These are phyloP conservation scores for Tetrapisispora phaffii DNA, from an alignment of 805 yeast genomes.

Conservation along the genomic window DNA sequence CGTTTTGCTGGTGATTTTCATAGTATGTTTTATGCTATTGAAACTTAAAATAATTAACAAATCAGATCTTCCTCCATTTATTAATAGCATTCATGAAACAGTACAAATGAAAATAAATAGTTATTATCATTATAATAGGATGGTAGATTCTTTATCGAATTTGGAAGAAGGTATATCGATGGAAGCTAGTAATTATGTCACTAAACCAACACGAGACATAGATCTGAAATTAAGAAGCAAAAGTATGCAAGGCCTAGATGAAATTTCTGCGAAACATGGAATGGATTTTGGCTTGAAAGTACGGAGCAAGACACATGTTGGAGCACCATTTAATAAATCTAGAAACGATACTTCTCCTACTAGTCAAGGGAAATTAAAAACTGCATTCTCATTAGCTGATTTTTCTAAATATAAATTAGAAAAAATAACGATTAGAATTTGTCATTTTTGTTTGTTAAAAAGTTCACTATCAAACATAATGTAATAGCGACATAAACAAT, in stretches of 20 bases:
- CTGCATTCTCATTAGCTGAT: slow-evolving; percentile 23
- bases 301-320: background rate
- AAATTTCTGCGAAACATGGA: background rate
- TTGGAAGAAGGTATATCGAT: slow-evolving; percentile 7
- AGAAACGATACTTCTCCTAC: slow-evolving; percentile 5
- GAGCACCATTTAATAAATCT: background rate
- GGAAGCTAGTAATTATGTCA: background rate
- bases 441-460: too few relatives aligned
- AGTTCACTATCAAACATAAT: background rate
- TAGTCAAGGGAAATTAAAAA: slow-evolving; percentile 8
- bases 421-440: slow-evolving; percentile 8
- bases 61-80: background rate
- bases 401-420: slow-evolving; percentile 22
- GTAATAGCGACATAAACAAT: background rate
- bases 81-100: slow-evolving; percentile 1
- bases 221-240: slow-evolving; percentile 18
- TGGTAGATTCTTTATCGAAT: slow-evolving; percentile 2
- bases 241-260: slow-evolving; percentile 21
- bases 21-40: background rate
- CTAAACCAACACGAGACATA: background rate
- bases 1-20: background rate
- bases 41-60: background rate
- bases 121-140: background rate
- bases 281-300: background rate
- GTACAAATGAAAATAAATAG: slow-evolving; percentile 5